A percentile compares a stretch with the other conserved stretches of the same genome.
Conservation (phyloP, 352 stramenopile species). For the Pythium folliculosum region DNA sequence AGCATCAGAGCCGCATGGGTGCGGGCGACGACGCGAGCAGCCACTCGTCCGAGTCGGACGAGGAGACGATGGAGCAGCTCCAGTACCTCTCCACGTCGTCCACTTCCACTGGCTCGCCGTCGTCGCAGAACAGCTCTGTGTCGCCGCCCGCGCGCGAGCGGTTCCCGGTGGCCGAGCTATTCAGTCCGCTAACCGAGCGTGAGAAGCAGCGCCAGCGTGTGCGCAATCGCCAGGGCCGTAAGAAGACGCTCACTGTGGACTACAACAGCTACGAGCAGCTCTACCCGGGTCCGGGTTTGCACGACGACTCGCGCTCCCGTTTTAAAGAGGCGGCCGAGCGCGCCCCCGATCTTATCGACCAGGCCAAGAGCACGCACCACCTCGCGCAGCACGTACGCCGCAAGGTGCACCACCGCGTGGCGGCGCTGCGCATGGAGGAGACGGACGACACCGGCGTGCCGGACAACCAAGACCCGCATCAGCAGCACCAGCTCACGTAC, state of each 20-base stretch:
- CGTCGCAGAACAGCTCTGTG: conserved; percentile 10
- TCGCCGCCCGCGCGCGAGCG: conserved; percentile 18
- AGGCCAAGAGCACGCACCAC: conserved; percentile 60
- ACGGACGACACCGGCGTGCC: conserved; percentile 25
- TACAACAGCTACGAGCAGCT: conserved; percentile 11
- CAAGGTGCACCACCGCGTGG: conserved; percentile 60
- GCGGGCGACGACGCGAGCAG: conserved; percentile 38
- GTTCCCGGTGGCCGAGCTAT: conserved; percentile 8
- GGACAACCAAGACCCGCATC: conserved; percentile 34
- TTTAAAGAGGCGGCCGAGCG: conserved; percentile 51
- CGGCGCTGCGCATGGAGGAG: conserved; percentile 68
- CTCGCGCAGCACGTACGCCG: conserved; percentile 68
- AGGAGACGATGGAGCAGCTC: conserved; percentile 42
- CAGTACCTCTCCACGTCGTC: conserved; percentile 38
- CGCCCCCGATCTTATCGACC: conserved; percentile 63
- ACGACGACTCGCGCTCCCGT: conserved; percentile 35
- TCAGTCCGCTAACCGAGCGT: conserved; percentile 3
- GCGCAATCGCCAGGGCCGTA: conserved; percentile 13
- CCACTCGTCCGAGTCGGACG: conserved; percentile 37
- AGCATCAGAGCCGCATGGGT: conserved; percentile 66
- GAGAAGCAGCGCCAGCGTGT: conserved; percentile 20
- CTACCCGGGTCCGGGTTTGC: not conserved
- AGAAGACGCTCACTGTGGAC: conserved; percentile 10
- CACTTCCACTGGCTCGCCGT: conserved; percentile 11
- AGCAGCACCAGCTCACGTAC: conserved; percentile 20